Evolutionary conservation across 306 rosid species (phyloP), one percentile per base, ranked within the genome.

Genomic region (Quercus ilex): DNA sequence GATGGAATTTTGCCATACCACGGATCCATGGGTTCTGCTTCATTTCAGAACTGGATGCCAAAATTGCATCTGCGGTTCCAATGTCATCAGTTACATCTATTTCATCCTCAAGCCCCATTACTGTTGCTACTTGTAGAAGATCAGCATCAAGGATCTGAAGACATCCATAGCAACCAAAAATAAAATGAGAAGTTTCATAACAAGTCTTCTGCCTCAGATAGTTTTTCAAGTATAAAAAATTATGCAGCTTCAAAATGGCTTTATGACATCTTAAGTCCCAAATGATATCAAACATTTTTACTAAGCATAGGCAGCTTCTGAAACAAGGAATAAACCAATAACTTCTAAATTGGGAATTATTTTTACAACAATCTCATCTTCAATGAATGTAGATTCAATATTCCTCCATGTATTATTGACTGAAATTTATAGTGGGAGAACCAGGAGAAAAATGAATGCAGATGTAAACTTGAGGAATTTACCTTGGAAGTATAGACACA

Each of bases 11-110:
- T 4, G 99, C 98, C 4, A 91, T 93, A 15, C 91, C 65, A 25
- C 96, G 92, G 83, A 96, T 91, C 99, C 99, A 89, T 46, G 93
- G 86, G 78, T 89, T 93, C 79, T 91, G 92, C 82, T 89, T 89
- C 87, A 93, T 84, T 88, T 96, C 98, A 55, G 85, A 78, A 85
- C 90, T 80, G 78, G 96, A 85, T 49, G 94, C 97, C 60, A 96
- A 84, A 87, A 96, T 87, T 72, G 94, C 99, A 86, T 91, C 90
- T 20, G 99, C 98, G 56, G 85, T 68, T 87, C 92, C 98, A 64
- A 93, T 90, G 75, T 93, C 99, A 74, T 92, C 96, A 20, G 92
- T 88, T 73, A 88, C 84, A 46, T 93, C 97, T 74, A 96, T 79
- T 82, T 89, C 82, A 78, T 90, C 88, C 81, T 96, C 98, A 52